Conservation (phyloP, 2,329 filamentous ascomycete genomes). For the Didymella exigua region DNA sequence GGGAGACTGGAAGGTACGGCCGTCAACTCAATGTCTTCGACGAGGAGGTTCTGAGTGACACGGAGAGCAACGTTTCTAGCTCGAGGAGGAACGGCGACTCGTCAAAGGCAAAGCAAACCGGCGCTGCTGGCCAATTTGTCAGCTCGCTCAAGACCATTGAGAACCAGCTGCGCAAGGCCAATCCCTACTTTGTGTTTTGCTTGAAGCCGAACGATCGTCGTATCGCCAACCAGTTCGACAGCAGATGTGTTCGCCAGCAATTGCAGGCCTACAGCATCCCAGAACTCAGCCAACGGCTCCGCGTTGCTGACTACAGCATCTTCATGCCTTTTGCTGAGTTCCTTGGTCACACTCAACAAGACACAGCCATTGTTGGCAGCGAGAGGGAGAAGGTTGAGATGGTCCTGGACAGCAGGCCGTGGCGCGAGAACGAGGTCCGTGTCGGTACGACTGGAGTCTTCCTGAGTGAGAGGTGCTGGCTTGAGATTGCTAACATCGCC, state of each 20-base stretch:
- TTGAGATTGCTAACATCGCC: slow-evolving; percentile 78
- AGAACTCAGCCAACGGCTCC: slow-evolving; percentile 91
- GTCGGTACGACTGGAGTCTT: slow-evolving; percentile 94
- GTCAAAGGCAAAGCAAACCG: slow-evolving; percentile 71
- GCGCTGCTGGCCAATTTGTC: slow-evolving; percentile 90
- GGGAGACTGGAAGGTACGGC: slow-evolving; percentile 57
- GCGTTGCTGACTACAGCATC: slow-evolving; percentile 92
- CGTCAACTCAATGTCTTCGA: slow-evolving; percentile 47
- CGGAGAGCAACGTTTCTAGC: slow-evolving; percentile 50
- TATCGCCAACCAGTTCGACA: slow-evolving; percentile 98
- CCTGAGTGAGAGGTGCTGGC: slow-evolving; percentile 93
- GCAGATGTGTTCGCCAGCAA: slow-evolving; percentile 94
- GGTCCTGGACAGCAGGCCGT: slow-evolving; percentile 88
- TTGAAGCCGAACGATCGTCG: slow-evolving; percentile 95
- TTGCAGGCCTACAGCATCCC: slow-evolving; percentile 95
- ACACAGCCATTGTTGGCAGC: slow-evolving; percentile 85
- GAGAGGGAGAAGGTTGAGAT: slow-evolving; percentile 90
- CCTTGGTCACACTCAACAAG: slow-evolving; percentile 82
- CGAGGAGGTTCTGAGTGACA: slow-evolving; percentile 56
- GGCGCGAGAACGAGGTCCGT: slow-evolving; percentile 89
- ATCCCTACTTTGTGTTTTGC: slow-evolving; percentile 96
- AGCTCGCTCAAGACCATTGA: slow-evolving; percentile 88
- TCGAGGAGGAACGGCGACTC: slow-evolving; percentile 44
- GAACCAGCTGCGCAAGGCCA: slow-evolving; percentile 83
- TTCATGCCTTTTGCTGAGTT: slow-evolving; percentile 98